These are phyloP conservation scores for Coniochaeta hoffmannii DNA, from an alignment of 2,329 filamentous ascomycete species.

Conservation along the genomic window DNA sequence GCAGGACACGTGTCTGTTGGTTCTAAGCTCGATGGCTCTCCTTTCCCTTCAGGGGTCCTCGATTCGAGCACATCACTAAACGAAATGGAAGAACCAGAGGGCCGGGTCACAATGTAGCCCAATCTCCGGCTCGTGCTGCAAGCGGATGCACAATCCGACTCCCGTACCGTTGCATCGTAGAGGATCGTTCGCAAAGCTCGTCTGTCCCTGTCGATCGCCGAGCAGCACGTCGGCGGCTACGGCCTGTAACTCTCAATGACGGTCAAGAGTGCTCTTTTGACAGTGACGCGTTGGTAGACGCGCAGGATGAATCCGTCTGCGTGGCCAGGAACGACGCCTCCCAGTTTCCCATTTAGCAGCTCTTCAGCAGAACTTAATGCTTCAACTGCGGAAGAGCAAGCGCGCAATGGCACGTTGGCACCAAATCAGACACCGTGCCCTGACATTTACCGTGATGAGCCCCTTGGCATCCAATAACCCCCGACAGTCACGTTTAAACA, in stretches of 20 bases:
- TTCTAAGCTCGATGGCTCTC: not conserved
- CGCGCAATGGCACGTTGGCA: not conserved
- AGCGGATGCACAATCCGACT: not conserved
- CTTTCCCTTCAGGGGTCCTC: not conserved
- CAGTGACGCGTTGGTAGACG: not conserved
- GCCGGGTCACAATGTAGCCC: not conserved
- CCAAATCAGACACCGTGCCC: not conserved
- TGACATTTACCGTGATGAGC: not conserved
- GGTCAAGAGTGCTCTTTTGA: not conserved
- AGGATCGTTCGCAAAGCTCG: not conserved
- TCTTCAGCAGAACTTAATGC: too few relatives aligned
- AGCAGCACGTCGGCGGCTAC: not conserved
- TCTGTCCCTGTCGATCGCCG: not conserved
- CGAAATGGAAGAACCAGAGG: not conserved
- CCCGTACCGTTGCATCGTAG: not conserved
- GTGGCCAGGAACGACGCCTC: not conserved
- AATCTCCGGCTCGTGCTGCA: not conserved
- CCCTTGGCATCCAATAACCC: not conserved
- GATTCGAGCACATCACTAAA: not conserved
- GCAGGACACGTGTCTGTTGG: constrained; percentile 1
- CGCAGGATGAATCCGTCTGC: not conserved
- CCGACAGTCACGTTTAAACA: not conserved
- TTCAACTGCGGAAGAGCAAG: not conserved
- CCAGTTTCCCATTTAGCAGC: too few relatives aligned
- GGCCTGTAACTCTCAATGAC: not conserved